A percentile compares a stretch with the other conserved stretches of the same genome.
Conservation (phyloP, 2,329 filamentous ascomycete genomes). For the Oidium heveae region DNA sequence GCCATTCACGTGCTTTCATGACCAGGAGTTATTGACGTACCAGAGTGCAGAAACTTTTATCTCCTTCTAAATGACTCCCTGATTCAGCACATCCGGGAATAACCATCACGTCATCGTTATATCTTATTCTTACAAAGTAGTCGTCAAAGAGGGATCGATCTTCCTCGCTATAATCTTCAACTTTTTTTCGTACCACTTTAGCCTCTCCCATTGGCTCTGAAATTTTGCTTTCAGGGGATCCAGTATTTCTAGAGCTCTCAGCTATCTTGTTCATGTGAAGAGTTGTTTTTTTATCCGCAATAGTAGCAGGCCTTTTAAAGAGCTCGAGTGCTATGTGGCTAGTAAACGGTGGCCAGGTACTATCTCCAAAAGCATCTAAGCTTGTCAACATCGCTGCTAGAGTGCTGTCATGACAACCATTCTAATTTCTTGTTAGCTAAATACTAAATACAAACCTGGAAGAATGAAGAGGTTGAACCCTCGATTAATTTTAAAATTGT, state of each 20-base stretch:
- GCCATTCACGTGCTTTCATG: not conserved
- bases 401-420: conserved; percentile 84
- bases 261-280: conserved; percentile 10
- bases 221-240: conserved; percentile 7
- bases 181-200: conserved; percentile 32
- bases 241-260: conserved; percentile 5
- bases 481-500: not conserved
- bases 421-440: conserved; percentile 12
- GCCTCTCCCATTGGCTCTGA: conserved; percentile 9
- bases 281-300: conserved; percentile 4
- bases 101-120: conserved; percentile 63
- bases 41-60: conserved; percentile 76
- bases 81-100: conserved; percentile 55
- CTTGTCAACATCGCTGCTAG: conserved; percentile 55
- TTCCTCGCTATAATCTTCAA: conserved; percentile 25
- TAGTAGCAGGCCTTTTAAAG: conserved; percentile 30
- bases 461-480: not conserved
- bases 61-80: conserved; percentile 66
- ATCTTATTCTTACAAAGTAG: conserved; percentile 74
- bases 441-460: not conserved
- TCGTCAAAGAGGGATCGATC: conserved; percentile 38
- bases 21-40: conserved; percentile 20
- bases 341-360: conserved; percentile 77
- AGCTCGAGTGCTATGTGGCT: conserved; percentile 80
- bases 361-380: conserved; percentile 49